Conservation (phyloP, 1,139 yeast genomes). For the Blastobotrys elegans region DNA sequence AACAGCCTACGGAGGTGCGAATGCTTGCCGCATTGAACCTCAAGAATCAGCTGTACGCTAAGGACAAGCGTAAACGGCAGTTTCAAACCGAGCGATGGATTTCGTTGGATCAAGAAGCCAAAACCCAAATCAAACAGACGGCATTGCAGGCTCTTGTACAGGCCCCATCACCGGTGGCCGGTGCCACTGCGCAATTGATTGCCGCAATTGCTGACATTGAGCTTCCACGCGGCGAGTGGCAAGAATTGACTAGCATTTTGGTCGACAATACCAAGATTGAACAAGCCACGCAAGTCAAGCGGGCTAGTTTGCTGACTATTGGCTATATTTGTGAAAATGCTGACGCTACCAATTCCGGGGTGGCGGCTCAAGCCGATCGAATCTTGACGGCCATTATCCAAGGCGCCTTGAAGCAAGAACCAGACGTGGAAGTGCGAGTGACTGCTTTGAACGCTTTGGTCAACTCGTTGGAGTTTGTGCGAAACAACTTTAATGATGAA, state of each 20-base stretch:
- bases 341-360: conserved; percentile 76
- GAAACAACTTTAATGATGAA: conserved; percentile 81
- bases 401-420: conserved; percentile 85
- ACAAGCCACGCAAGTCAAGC: conserved; percentile 72
- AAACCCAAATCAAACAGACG: conserved; percentile 53
- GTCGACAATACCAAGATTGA: conserved; percentile 80
- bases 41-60: conserved; percentile 83
- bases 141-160: conserved; percentile 63
- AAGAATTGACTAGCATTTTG: conserved; percentile 72
- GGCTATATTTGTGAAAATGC: conserved; percentile 96
- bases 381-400: conserved; percentile 93
- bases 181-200: conserved; percentile 86
- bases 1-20: conserved; percentile 72
- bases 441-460: conserved; percentile 91
- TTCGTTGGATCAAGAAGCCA: conserved; percentile 48
- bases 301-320: conserved; percentile 80
- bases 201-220: conserved; percentile 97
- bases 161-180: conserved; percentile 73
- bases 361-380: conserved; percentile 83
- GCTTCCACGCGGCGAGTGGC: conserved; percentile 84
- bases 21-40: conserved; percentile 86
- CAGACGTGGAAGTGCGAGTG: conserved; percentile 66
- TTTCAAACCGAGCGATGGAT: conserved; percentile 50
- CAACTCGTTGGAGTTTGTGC: conserved; percentile 85
- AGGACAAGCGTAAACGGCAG: conserved; percentile 36